Conservation (phyloP, 805 yeast species). For the Suhomyces tanzawaensis region DNA sequence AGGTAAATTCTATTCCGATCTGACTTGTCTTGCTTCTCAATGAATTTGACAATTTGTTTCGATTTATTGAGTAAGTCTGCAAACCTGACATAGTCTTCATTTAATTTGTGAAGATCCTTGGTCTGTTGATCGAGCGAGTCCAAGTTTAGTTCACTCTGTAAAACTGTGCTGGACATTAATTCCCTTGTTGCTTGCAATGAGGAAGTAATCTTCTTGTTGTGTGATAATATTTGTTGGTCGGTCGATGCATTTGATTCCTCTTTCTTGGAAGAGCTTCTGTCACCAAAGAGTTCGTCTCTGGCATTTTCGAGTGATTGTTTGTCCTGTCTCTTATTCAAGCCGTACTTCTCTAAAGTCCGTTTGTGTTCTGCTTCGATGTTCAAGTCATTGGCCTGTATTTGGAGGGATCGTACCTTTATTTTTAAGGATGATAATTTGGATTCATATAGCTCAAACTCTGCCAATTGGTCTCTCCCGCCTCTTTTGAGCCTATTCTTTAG, state of each 20-base stretch:
- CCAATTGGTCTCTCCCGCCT: slow-evolving; percentile 1
- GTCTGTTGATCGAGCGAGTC: slow-evolving; percentile 49
- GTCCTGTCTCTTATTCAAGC: neutral
- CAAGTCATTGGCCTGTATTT: slow-evolving; percentile 23
- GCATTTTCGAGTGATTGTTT: slow-evolving; percentile 1
- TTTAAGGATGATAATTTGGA: slow-evolving; percentile 21
- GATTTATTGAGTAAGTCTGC: slow-evolving; percentile 41
- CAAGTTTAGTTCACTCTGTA: slow-evolving; percentile 51
- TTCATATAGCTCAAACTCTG: slow-evolving; percentile 17
- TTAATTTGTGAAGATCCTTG: slow-evolving; percentile 36
- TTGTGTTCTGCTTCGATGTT: slow-evolving; percentile 18
- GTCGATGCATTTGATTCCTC: slow-evolving; percentile 22
- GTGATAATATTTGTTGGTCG: slow-evolving; percentile 43
- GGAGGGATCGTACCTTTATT: slow-evolving; percentile 26
- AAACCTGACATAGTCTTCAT: slow-evolving; percentile 41
- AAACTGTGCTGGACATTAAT: slow-evolving; percentile 46
- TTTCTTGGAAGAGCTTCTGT: slow-evolving; percentile 14
- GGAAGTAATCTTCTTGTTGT: slow-evolving; percentile 46
- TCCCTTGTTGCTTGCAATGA: slow-evolving; percentile 48
- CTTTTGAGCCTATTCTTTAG: slow-evolving; percentile 9
- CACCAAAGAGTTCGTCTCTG: slow-evolving; percentile 22
- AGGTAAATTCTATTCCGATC: slow-evolving; percentile 50
- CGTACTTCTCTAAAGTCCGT: neutral
- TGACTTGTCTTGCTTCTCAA: slow-evolving; percentile 49
- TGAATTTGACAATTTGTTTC: slow-evolving; percentile 45